A percentile compares a stretch with the other conserved stretches of the same genome.
phyloP scores from a whole-genome alignment of 2,329 filamentous ascomycete species.

The Colletotrichum falcatum region DNA sequence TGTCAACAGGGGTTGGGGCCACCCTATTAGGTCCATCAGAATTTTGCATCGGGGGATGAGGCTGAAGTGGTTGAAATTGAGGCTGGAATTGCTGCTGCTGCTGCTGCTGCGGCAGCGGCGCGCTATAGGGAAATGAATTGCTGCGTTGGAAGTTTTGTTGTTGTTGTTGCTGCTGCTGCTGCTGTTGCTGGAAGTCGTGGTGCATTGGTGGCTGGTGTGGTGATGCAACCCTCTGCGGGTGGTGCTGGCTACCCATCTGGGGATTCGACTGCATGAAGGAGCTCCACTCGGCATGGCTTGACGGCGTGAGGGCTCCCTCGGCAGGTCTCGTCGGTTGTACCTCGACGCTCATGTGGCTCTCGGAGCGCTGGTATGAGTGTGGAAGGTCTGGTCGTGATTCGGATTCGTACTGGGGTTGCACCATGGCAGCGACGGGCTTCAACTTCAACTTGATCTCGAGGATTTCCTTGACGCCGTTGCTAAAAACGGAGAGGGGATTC shows the following conservation, averaged over 20 bases:
- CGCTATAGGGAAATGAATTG: slow-evolving; percentile 33
- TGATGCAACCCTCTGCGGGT: slow-evolving; percentile 51
- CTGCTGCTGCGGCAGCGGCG: slow-evolving; percentile 12
- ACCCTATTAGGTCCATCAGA: slow-evolving; percentile 50
- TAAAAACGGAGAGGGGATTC: slow-evolving; percentile 86
- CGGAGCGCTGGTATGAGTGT: slow-evolving; percentile 36
- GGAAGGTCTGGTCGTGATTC: slow-evolving; percentile 29
- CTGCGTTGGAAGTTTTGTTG: slow-evolving; percentile 21
- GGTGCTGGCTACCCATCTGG: slow-evolving; percentile 55
- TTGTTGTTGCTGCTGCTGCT: slow-evolving; percentile 5
- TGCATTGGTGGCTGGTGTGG: slow-evolving; percentile 48
- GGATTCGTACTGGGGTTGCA: slow-evolving; percentile 48
- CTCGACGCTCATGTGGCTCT: slow-evolving; percentile 38
- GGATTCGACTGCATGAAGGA: slow-evolving; percentile 81
- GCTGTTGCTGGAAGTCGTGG: slow-evolving; percentile 32
- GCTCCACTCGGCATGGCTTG: slow-evolving; percentile 82
- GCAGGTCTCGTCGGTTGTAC: slow-evolving; percentile 44
- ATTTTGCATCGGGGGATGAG: slow-evolving; percentile 35
- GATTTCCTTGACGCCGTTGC: slow-evolving; percentile 85
- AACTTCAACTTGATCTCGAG: slow-evolving; percentile 93
- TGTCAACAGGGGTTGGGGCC: slow-evolving; percentile 49
- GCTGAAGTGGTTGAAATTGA: slow-evolving; percentile 42
- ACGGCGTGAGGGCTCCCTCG: slow-evolving; percentile 58
- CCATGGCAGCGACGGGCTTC: slow-evolving; percentile 75
- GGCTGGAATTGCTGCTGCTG: slow-evolving; percentile 19